Evolutionary conservation across 2,329 filamentous ascomycete species (phyloP).

Genomic region (Trichoderma sp.): DNA sequence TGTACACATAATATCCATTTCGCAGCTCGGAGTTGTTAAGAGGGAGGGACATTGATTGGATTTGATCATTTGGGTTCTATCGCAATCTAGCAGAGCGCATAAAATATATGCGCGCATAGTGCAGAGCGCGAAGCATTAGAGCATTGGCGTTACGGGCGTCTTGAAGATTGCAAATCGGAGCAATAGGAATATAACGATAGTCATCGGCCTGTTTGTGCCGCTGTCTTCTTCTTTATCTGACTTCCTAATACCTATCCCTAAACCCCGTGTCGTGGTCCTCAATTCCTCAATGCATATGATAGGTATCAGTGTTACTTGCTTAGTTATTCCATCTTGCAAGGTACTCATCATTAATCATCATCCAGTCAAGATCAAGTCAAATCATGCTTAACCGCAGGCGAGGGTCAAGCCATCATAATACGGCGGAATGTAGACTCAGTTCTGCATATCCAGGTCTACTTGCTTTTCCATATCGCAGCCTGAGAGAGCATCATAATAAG

Average conservation of each 20-base stretch:
- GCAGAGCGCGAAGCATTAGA: neutral
- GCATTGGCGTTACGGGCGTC: slow-evolving; percentile 15
- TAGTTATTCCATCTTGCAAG: neutral
- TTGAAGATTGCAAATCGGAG: neutral
- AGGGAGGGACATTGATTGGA: neutral
- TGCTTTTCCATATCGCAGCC: neutral
- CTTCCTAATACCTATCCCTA: neutral
- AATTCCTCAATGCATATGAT: neutral
- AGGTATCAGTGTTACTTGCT: neutral
- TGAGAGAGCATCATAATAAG: neutral
- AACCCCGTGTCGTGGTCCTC: neutral
- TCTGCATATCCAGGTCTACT: neutral
- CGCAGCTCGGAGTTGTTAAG: slow-evolving; percentile 1
- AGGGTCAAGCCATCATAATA: neutral
- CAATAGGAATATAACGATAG: neutral
- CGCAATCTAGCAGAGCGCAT: neutral
- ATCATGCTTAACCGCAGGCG: neutral
- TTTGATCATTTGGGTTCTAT: neutral
- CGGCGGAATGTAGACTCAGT: neutral
- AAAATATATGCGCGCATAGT: neutral
- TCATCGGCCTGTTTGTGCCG: neutral
- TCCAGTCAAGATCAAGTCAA: neutral
- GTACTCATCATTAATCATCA: neutral
- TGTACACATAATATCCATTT: neutral
- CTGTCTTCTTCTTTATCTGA: neutral